Conservation (phyloP, 306 rosid genomes). For the Parietaria judaica region DNA sequence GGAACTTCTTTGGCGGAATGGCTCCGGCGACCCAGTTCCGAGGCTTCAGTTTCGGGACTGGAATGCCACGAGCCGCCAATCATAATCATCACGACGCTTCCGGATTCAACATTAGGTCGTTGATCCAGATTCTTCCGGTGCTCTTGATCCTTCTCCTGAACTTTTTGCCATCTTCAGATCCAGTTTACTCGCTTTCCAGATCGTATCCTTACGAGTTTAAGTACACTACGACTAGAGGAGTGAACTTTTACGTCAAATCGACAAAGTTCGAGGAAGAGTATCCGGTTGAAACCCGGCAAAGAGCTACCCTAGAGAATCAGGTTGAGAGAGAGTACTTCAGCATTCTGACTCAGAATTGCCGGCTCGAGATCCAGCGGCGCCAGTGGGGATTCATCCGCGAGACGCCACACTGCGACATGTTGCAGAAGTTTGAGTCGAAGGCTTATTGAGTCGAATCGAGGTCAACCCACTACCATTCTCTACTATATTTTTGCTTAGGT, state of each 20-base stretch:
- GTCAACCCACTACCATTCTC: conserved; percentile 26
- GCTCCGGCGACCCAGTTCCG: conserved; percentile 60
- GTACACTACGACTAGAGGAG: conserved; percentile 55
- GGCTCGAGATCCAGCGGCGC: conserved; percentile 74
- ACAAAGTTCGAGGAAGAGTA: conserved; percentile 59
- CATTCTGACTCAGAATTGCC: conserved; percentile 70
- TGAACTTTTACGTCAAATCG: conserved; percentile 74
- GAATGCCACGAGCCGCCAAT: conserved; percentile 48
- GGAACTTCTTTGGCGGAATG: conserved; percentile 92
- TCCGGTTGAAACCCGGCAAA: conserved; percentile 38
- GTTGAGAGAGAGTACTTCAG: conserved; percentile 71
- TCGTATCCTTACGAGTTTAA: conserved; percentile 60
- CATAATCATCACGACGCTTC: conserved; percentile 31
- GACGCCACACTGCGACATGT: conserved; percentile 84
- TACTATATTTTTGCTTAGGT: conserved; percentile 25
- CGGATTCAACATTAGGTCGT: conserved; percentile 47
- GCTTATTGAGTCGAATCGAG: conserved; percentile 34
- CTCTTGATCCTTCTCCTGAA: conserved; percentile 52
- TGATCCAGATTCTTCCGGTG: conserved; percentile 71
- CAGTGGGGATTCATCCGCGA: conserved; percentile 91
- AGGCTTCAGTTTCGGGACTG: conserved; percentile 69
- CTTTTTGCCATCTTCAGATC: conserved; percentile 82
- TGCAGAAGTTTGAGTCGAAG: conserved; percentile 40
- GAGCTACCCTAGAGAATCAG: conserved; percentile 34
- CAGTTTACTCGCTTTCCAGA: conserved; percentile 47